Base-by-base conservation (phyloP, 2,329 filamentous ascomycete species). In the Akanthomyces muscarius region DNA sequence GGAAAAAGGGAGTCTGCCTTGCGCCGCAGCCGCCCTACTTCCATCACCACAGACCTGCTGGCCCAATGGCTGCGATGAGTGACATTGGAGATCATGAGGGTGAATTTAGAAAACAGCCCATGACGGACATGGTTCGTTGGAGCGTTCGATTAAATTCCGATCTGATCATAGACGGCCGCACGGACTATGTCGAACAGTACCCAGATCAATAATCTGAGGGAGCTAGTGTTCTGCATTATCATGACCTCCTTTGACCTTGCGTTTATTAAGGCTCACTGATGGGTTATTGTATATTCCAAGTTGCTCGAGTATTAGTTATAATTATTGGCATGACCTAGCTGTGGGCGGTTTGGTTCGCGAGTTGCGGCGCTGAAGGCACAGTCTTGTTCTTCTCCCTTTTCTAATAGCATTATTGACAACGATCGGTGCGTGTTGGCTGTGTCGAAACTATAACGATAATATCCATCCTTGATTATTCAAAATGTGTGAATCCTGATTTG, bases 1-100 rank as follows among this genome's bases (percentile, higher is more conserved):
- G 74, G 56, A 67, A 70, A 47, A 65, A 75, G 63, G 72, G 76
- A 58, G 74, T 71, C 51, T 77, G 80, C 69, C 48, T 83, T 64
- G 73, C 75, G 0, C 71, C 75, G 1, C 73, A 76, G 64, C 81
- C 80, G 0, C 71, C 74, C 36, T 68, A 83, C 3, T 80, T 84
- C 67, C 74, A 79, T n/a, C 77, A 80, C 18, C 77, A 81, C 64
- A 72, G 77, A 1, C 68, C 75, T 0, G 73, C 73, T 0, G 81
- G 81, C 1, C 68, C 69, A 1, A 70, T 67, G 47, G 69, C 61
- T 10, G 65, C 68, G 2, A 69, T 68, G 47, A 79, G 76, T 60
- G 74, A 80, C 52, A 79, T 80, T 47, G 68, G 68, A 1, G 65
- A 73, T 4, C 71, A 76, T 30, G 71, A 68, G 0, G 70, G 69